Evolutionary conservation across 1,284 basidiomycete genomes (phyloP), one percentile per base, ranked within the genome.

Genomic region (Heterobasidion parviporum): DNA sequence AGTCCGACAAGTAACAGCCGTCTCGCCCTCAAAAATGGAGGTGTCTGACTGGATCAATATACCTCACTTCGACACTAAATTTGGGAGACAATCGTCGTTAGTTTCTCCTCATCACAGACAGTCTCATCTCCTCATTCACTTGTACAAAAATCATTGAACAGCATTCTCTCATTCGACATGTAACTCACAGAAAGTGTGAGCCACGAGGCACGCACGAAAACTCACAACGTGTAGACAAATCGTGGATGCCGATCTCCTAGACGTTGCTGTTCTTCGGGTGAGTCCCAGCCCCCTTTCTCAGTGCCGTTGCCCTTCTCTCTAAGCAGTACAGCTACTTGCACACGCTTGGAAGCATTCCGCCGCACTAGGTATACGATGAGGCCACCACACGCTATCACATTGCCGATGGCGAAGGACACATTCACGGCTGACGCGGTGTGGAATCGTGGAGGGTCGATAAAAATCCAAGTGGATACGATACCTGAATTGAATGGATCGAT

Each of bases 391-490:
- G 49, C 14, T 4, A 46, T 41, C 8, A 54, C 59, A 46, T 54
- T 53, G 16, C 43, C 54, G 9, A 58, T 50, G 8, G 59, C 53
- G 43, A 60, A 55, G 4, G 53, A 46, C 12, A 61, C 51, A 46
- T 61, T 60, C 50, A 61, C 49, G 41, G 18, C 50, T 12, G 59
- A 55, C 32, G 59, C 60, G 8, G 34, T 56, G 49, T 55, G 59
- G 50, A 60, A 61, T 26, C 55, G 56, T 33, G 60, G 60, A 15
- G 60, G 36, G 33, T 35, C 56, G 8, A 48, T 26, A 44, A 55
- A 55, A 20, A 55, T 47, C 47, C 48, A 55, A 6, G 54, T 49
- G 8, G 54, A 55, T 12, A 49, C 35, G 12, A 85, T 82, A 36
- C 36, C 52, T 53, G 18, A 9, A 34, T 10, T 20, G 10, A 18